Base-by-base conservation (phyloP, 768 basidiomycete species). In the Tricholoma saponaceum region DNA sequence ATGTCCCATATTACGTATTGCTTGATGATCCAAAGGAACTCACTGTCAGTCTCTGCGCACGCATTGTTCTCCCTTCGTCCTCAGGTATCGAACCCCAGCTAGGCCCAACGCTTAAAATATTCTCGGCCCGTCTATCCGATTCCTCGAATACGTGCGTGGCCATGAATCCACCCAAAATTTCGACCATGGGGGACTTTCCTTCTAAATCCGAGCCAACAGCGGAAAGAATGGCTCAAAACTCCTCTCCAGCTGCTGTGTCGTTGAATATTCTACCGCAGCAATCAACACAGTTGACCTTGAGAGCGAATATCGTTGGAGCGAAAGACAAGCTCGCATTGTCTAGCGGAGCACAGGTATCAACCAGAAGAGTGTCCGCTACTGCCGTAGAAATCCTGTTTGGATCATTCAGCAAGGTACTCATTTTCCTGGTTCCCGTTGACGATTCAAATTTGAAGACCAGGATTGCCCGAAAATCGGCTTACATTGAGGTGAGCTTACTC, bases 401-500 rank as follows among this genome's bases (percentile, higher is more conserved):
- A 2, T 37, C 58, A 1, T 64, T 68, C 53, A 30, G 55, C 4
- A 63, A 74, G 51, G 50, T 55, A 32, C 56, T 83, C 6, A 7
- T 49, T 0, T 82, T 75, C 46, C 82, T 80, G 0, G 74, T 79
- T 47, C 80, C 80, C 10, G 67, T 84, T 13, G 63, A 75, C 33
- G 69, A 70, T 6, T 56, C 61, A 18, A 69, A 70, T 14, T 53
- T 66, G 1, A 81, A 72, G 59, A 62, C 77, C 8, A 74, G 81
- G 5, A 62, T 85, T 35, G 84, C 84, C 6, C 74, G 83, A 41
- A 83, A 80, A 60, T 85, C 83, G 0, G 72, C 65, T 26, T 86
- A 81, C 56, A 67, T 85, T 6, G 75, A 78, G 66, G 72, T 75
- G 65, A 69, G 69, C 70, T 12, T 35, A 25, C 47, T 28, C 37